phyloP scores from a whole-genome alignment of 106 monocot genomes.

The Dendrobium officinale region DNA sequence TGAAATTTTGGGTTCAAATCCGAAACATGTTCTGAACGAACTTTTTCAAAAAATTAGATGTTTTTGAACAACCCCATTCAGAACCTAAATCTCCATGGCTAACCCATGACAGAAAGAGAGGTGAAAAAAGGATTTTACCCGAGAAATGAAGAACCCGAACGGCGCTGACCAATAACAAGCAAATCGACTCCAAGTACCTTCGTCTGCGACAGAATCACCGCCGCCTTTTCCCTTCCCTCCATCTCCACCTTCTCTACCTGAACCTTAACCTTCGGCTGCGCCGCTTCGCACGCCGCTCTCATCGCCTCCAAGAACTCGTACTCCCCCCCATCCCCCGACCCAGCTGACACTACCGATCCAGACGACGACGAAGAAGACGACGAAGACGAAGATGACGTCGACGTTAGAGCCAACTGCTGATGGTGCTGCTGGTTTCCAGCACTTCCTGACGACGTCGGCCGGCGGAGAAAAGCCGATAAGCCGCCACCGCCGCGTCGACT shows the following conservation, averaged over 20 bases:
- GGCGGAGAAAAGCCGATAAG: constrained; percentile 29
- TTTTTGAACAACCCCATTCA: too few species aligned
- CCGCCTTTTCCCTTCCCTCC: constrained; percentile 57
- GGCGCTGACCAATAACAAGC: constrained; percentile 68
- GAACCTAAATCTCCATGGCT: too few species aligned
- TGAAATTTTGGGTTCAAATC: too few species aligned
- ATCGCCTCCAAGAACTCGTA: constrained; percentile 53
- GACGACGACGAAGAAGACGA: not conserved
- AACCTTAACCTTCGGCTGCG: constrained; percentile 54
- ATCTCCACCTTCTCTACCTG: constrained; percentile 45
- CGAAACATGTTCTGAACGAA: too few species aligned
- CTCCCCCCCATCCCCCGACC: constrained; percentile 5
- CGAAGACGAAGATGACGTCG: not conserved
- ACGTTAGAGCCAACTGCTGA: not conserved
- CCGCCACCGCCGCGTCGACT: constrained; percentile 9
- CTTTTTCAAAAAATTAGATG: too few species aligned
- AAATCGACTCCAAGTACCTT: constrained; percentile 38
- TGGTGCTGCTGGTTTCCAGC: not conserved
- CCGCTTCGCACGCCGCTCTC: constrained; percentile 40
- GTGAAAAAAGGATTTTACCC: constrained; percentile 27
- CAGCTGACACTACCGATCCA: not conserved
- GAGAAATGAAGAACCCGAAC: constrained; percentile 32
- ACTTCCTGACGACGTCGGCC: not conserved
- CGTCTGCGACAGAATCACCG: constrained; percentile 39
- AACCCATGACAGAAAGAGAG: too few species aligned